phyloP scores from a whole-genome alignment of 73 alveolate species.

The Paramecium caudatum region DNA sequence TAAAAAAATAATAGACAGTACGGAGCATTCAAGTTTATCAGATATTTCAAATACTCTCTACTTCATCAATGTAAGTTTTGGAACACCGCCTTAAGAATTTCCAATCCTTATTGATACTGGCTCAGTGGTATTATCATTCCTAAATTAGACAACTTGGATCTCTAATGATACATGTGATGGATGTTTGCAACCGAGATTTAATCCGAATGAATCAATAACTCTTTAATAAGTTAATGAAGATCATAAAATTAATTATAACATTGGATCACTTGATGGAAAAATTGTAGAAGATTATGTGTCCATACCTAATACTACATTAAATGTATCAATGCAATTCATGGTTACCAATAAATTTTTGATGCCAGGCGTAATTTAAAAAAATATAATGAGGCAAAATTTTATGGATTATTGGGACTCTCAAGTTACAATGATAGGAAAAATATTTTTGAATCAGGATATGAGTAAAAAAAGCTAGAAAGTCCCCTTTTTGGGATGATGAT shows the following conservation, averaged over 20 bases:
- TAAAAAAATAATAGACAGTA: too few relatives aligned
- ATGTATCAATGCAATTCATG: slow-evolving; percentile 27
- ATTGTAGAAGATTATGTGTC: slow-evolving; percentile 21
- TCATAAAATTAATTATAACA: slow-evolving; percentile 15
- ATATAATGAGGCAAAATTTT: neutral
- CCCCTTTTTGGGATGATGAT: neutral
- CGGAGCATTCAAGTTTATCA: too few relatives aligned
- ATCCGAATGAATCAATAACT: neutral
- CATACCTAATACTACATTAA: neutral
- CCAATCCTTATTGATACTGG: slow-evolving; percentile 9
- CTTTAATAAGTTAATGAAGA: slow-evolving; percentile 3
- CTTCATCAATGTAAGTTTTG: neutral
- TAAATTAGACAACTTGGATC: slow-evolving; percentile 31
- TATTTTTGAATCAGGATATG: slow-evolving; percentile 15
- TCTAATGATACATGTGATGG: slow-evolving; percentile 34
- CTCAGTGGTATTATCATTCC: neutral
- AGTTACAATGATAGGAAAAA: slow-evolving; percentile 16
- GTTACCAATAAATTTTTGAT: neutral
- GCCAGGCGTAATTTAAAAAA: neutral
- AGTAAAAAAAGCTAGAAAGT: neutral
- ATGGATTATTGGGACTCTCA: slow-evolving; percentile 22
- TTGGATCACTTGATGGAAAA: slow-evolving; percentile 5
- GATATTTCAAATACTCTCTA: neutral
- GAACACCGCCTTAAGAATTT: neutral
- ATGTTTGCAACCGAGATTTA: slow-evolving; percentile 2